These are phyloP conservation scores for Anthostomella pinea DNA, from an alignment of 2,329 filamentous ascomycete species.

Conservation along the genomic window DNA sequence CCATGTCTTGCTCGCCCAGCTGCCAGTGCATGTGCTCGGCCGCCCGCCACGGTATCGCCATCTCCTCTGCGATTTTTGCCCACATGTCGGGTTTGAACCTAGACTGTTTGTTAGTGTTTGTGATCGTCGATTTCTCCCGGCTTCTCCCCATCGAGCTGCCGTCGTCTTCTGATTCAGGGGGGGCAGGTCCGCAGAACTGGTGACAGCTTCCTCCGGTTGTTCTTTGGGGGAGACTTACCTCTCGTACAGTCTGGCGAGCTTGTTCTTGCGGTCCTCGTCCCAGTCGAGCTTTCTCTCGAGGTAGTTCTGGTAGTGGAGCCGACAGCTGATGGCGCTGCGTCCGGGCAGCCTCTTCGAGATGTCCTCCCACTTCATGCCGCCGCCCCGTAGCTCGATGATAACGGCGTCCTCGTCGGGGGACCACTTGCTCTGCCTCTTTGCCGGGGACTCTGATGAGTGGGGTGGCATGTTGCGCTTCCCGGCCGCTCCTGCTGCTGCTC, in stretches of 20 bases:
- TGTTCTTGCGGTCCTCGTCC: slow-evolving; percentile 98
- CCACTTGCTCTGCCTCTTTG: slow-evolving; percentile 97
- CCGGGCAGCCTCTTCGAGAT: slow-evolving; percentile 89
- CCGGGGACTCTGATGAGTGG: slow-evolving; percentile 63
- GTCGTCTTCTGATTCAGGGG: no score
- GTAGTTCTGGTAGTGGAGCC: slow-evolving; percentile 96
- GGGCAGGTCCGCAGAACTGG: background rate
- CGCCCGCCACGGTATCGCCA: slow-evolving; percentile 91
- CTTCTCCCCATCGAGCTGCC: background rate
- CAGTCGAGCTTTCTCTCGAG: slow-evolving; percentile 89
- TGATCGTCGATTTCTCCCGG: slow-evolving; percentile 3
- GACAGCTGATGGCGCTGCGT: slow-evolving; percentile 89
- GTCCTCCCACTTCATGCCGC: slow-evolving; percentile 98
- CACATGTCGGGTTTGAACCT: slow-evolving; percentile 99
- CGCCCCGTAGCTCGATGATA: slow-evolving; percentile 86
- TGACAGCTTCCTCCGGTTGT: slow-evolving; percentile 1
- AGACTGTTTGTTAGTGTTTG: slow-evolving; percentile 25
- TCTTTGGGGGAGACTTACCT: slow-evolving; percentile 58
- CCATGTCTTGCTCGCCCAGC: slow-evolving; percentile 91
- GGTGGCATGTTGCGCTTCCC: slow-evolving; percentile 52
- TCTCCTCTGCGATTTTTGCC: slow-evolving; percentile 91
- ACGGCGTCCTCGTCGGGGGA: slow-evolving; percentile 88
- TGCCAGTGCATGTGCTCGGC: slow-evolving; percentile 99
- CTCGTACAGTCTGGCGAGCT: slow-evolving; percentile 89
- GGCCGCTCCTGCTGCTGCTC: no score